Base-by-base conservation (phyloP, 1,139 yeast genomes). In the Magnusiomyces suaveolens region DNA sequence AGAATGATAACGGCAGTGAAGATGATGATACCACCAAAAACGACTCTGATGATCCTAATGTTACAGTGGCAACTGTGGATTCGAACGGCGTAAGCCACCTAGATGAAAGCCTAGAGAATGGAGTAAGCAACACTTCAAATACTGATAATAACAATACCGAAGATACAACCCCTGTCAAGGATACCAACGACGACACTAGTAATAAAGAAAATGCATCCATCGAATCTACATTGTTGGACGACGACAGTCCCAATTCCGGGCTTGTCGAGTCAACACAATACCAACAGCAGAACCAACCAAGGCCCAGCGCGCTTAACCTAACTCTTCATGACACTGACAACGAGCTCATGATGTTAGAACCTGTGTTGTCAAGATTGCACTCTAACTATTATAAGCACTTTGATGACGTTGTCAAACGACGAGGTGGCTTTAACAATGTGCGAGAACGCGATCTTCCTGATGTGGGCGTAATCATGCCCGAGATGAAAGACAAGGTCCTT, bases 311-410 rank as follows among this genome's bases (percentile, higher is more conserved):
- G 23, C 43, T 49, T 20, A 46, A 60, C 18, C 79, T 83, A 61
- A 72, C 88, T 36, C 72, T 89, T 47, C 79, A 75, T 54, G 96
- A 89, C 65, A 90, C 87, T 63, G 98, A 92, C 64, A 78, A 76
- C 50, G 97, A 92, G 65, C 75, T 92, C 44, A 69, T 63, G 29
- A 77, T 80, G 16, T 71, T 92, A n/a, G 82, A 84, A 32, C 75
- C 72, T 43, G 88, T 87, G 0, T 72, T 92, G 56, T 66, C 72
- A 14, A 72, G 75, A 32, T 81, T 92, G 44, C 97, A 90, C 65
- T 62, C 71, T 10, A 79, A 78, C 58, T 92, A 83, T 66, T 92
- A 84, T 66, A 68, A 71, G 21, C 72, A 74, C 47, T 75, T 78
- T 56, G 68, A 69, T 24, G 61, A 61, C 21, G 24, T 53, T n/a